Conservation (phyloP, 768 basidiomycete species). For the Lentinula edodes region DNA sequence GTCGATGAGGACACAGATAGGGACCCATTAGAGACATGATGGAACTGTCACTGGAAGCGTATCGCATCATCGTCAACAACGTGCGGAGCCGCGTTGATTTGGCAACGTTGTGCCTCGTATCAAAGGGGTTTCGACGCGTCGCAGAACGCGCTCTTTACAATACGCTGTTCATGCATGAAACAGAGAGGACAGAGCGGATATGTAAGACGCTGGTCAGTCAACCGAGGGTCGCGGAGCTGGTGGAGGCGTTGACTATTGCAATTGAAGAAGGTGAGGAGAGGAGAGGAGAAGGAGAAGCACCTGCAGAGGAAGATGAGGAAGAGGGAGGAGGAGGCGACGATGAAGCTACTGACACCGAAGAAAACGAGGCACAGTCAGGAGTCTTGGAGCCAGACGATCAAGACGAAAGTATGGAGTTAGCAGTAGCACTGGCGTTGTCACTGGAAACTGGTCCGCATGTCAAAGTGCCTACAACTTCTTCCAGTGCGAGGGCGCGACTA, state of each 20-base stretch:
- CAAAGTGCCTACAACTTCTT: not conserved
- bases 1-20: not conserved
- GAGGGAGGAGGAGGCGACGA: constrained; percentile 11
- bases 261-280: constrained; percentile 27
- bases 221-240: constrained; percentile 44
- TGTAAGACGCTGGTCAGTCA: constrained; percentile 41
- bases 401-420: not conserved
- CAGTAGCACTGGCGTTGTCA: not conserved
- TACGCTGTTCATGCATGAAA: constrained; percentile 42
- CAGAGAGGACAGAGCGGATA: constrained; percentile 32
- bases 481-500: not conserved
- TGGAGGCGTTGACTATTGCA: constrained; percentile 50
- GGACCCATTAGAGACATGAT: constrained; percentile 26
- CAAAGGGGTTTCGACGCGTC: constrained; percentile 44
- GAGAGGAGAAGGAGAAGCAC: constrained; percentile 17
- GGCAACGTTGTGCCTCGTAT: constrained; percentile 52
- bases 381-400: too few relatives aligned
- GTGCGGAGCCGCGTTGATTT: constrained; percentile 49
- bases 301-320: constrained; percentile 9
- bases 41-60: constrained; percentile 56
- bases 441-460: not conserved
- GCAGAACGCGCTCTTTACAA: constrained; percentile 59
- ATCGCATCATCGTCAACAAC: constrained; percentile 50
- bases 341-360: constrained; percentile 6
- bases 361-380: constrained; percentile 11